phyloP scores from a whole-genome alignment of 2,329 filamentous ascomycete genomes.

The Amylocarpus encephaloides region DNA sequence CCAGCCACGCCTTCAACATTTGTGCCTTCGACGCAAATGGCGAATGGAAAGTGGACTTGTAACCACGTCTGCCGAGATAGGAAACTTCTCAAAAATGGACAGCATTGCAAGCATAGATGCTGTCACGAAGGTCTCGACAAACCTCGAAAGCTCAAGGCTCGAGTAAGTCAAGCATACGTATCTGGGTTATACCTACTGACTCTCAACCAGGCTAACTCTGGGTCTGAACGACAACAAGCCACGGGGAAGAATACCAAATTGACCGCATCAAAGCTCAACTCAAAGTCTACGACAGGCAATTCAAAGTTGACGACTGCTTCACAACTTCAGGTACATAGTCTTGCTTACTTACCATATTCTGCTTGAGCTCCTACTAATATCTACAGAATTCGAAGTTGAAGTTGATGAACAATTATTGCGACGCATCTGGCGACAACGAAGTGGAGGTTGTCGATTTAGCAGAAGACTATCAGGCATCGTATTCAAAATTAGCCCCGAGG shows the following conservation, averaged over 20 bases:
- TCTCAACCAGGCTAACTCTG: too few species aligned
- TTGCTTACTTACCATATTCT: too few species aligned
- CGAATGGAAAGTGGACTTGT: slow-evolving; percentile 69
- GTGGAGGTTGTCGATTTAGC: slow-evolving; percentile 29
- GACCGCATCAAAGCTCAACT: too few species aligned
- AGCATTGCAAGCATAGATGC: slow-evolving; percentile 62
- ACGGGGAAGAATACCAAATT: too few species aligned
- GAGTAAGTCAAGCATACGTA: neutral
- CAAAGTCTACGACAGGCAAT: too few species aligned
- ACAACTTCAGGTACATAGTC: too few species aligned
- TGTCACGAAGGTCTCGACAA: slow-evolving; percentile 67
- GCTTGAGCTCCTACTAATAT: neutral
- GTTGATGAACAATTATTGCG: slow-evolving; percentile 6
- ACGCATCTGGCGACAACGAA: slow-evolving; percentile 7
- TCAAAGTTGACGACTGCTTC: too few species aligned
- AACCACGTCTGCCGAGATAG: slow-evolving; percentile 57
- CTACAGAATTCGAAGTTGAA: slow-evolving; percentile 9
- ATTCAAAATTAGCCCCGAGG: slow-evolving; percentile 20
- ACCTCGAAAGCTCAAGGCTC: slow-evolving; percentile 33
- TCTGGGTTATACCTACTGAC: neutral
- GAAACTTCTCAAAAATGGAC: slow-evolving; percentile 34
- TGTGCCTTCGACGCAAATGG: slow-evolving; percentile 42
- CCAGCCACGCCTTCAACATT: neutral
- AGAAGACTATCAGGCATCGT: slow-evolving; percentile 11
- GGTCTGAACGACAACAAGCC: too few species aligned